Evolutionary conservation across 192 early-diverging fungal genomes (phyloP).

Genomic region (Chytriomyces sp.): DNA sequence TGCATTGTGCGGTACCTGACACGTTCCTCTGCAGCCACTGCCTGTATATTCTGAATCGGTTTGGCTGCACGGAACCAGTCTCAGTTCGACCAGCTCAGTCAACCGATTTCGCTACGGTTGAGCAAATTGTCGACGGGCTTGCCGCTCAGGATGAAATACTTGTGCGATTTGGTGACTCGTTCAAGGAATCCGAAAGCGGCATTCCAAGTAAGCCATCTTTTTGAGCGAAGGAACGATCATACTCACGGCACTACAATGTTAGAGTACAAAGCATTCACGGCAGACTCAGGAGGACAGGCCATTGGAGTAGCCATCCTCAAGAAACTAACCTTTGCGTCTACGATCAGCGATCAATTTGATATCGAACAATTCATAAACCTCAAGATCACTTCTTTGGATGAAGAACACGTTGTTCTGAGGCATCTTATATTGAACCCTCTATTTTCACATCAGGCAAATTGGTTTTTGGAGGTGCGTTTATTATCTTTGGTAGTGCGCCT

Average conservation of each 20-base stretch:
- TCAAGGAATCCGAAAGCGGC: conserved; percentile 33
- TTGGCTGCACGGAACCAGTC: conserved; percentile 35
- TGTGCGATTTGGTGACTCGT: conserved; percentile 23
- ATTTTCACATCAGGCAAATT: conserved; percentile 50
- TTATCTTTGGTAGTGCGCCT: no score
- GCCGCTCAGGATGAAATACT: conserved; percentile 34
- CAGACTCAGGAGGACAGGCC: conserved; percentile 38
- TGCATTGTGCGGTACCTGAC: background rate
- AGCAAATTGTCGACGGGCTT: conserved; percentile 32
- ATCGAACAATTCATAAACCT: conserved; percentile 50
- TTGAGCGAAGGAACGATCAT: background rate
- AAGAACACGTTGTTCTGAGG: conserved; percentile 35
- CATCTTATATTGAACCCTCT: conserved; percentile 55
- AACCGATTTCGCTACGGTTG: conserved; percentile 27
- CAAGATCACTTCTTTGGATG: conserved; percentile 23
- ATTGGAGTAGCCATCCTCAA: conserved; percentile 45
- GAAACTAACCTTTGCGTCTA: conserved; percentile 32
- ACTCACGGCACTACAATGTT: background rate
- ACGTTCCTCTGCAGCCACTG: conserved; percentile 37
- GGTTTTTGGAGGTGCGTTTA: conserved; percentile 47
- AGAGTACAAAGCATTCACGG: conserved; percentile 43
- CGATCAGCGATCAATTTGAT: conserved; percentile 56
- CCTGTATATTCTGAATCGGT: conserved; percentile 54
- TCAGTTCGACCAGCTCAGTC: conserved; percentile 27
- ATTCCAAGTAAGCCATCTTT: conserved; percentile 10